These are phyloP conservation scores for Xerocomus spinulosus DNA, from an alignment of 768 basidiomycete genomes.

Conservation along the genomic window DNA sequence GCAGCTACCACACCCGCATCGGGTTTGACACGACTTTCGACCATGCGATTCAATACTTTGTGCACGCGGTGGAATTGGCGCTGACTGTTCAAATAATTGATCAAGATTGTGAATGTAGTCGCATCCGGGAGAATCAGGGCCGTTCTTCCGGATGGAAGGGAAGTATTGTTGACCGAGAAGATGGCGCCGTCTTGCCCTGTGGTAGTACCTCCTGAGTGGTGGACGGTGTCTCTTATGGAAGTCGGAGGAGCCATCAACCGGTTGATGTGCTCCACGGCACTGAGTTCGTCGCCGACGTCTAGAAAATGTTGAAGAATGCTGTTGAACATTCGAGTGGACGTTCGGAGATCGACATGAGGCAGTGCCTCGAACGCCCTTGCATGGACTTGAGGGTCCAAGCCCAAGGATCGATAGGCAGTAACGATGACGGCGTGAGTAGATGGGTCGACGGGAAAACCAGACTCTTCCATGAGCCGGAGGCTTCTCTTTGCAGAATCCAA, in stretches of 20 bases:
- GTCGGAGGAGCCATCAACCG: constrained; percentile 46
- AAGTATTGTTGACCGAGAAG: constrained; percentile 3
- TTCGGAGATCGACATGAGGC: constrained; percentile 33
- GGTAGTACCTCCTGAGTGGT: constrained; percentile 21
- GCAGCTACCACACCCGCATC: constrained; percentile 48
- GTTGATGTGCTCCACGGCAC: constrained; percentile 45
- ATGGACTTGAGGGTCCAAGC: constrained; percentile 52
- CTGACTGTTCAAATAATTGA: constrained; percentile 48
- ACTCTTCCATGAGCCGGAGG: constrained; percentile 53
- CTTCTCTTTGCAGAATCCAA: constrained; percentile 49
- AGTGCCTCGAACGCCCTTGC: constrained; percentile 47
- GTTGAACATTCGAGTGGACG: constrained; percentile 60
- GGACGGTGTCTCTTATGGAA: constrained; percentile 20
- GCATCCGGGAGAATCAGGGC: constrained; percentile 42
- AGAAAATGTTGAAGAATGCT: constrained; percentile 59
- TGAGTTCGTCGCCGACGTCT: constrained; percentile 47
- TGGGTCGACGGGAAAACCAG: constrained; percentile 50
- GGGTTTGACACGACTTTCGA: constrained; percentile 37
- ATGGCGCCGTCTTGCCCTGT: constrained; percentile 29
- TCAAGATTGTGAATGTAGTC: constrained; percentile 58
- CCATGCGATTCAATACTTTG: constrained; percentile 46
- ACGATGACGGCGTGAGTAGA: constrained; percentile 59
- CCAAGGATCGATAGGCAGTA: constrained; percentile 54
- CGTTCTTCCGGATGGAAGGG: constrained; percentile 1
- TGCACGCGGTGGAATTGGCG: constrained; percentile 44